Percentiles rank a stretch among this genome's conserved stretches.
Conservation (phyloP, 139 green algal species). For the Coelastrella sp. region DNA sequence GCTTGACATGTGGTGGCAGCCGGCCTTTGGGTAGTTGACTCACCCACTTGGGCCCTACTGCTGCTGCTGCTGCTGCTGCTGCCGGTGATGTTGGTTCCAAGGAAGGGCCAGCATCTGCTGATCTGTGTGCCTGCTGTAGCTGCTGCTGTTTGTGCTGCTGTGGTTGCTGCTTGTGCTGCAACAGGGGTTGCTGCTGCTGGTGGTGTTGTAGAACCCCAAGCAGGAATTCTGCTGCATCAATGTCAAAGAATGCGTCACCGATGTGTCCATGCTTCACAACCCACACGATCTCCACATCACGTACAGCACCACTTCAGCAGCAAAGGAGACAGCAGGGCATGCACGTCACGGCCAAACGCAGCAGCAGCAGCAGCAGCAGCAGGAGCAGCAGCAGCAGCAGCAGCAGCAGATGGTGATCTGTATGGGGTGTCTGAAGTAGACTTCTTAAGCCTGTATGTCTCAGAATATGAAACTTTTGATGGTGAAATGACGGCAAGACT, state of each 20-base stretch:
- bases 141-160: conserved; percentile 15
- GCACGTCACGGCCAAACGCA: not conserved
- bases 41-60: conserved; percentile 70
- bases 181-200: conserved; percentile 9
- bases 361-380: not conserved
- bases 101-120: not conserved
- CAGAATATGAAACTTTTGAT: not conserved
- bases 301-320: conserved; percentile 48
- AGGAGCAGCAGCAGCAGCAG: conserved; percentile 16
- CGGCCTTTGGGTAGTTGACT: conserved; percentile 36
- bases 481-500: not conserved
- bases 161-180: not conserved
- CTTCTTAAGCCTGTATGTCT: not conserved
- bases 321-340: not conserved
- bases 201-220: conserved; percentile 58
- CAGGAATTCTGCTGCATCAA: conserved; percentile 83
- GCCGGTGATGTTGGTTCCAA: not conserved
- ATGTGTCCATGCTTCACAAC: conserved; percentile 82
- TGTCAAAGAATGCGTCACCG: conserved; percentile 91
- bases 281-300: conserved; percentile 80
- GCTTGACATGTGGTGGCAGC: conserved; percentile 21
- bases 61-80: conserved; percentile 34
- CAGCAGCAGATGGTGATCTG: not conserved
- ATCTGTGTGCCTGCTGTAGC: not conserved
- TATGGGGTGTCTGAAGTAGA: not conserved